Evolutionary conservation across 768 basidiomycete species (phyloP), one percentile per base, ranked within the genome.

Genomic region (Trametopsis cervina): DNA sequence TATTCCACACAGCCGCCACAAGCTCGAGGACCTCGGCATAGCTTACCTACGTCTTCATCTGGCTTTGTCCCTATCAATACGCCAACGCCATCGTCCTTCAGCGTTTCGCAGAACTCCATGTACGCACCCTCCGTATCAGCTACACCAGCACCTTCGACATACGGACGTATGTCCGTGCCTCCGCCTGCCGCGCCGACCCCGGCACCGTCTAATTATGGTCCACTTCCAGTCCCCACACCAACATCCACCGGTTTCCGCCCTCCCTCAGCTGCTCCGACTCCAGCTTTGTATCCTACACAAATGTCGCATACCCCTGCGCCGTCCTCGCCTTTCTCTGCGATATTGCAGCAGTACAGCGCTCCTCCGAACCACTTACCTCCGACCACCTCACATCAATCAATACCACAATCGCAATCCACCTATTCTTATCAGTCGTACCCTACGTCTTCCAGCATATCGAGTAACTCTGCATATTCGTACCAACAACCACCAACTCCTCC

Each of bases 1-100:
- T 60, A 60, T 48, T 33, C 61, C 56, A 5, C 59, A 72, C 1
- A 57, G 62, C 23, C 29, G 29, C 29, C 7, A 15, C 15, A 7
- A 33, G 56, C 63, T 20, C 62, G 63, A 35, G 78, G 77, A 26
- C 78, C 84, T 11, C 72, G 86, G 44, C 80, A 83, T 54, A 87
- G 81, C 55, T 67, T 85, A 50, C 83, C 85, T 17, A 58, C 76
- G 0, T 66, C 78, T 5, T 80, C 85, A 0, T 84, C 85, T 10
- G 85, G 86, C 11, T 89, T 87, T 56, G 66, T 77, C 45, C 80
- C 85, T 33, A 58, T 83, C 46, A 45, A 57, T n/a, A 60, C 65
- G 4, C 61, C 71, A 2, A 59, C 68, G 2, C 68, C 70, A 4
- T 59, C 63, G 17, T 56, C 59, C 10, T 67, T 70, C 47, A 54